These are phyloP conservation scores for Telopea speciosissima DNA, from an alignment of 177 flowering plant species.

Conservation along the genomic window DNA sequence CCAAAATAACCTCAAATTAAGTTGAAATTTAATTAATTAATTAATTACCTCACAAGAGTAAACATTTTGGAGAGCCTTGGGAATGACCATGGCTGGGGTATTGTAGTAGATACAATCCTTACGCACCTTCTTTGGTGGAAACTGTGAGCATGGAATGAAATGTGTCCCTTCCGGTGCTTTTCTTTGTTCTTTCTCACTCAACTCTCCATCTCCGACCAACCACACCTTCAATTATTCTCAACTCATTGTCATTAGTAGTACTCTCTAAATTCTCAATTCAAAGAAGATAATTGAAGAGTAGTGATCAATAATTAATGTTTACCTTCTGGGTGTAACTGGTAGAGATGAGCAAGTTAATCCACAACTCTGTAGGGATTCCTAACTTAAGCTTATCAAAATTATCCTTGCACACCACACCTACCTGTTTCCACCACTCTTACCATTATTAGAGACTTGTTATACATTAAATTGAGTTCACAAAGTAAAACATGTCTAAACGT, in stretches of 20 bases:
- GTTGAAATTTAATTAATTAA: no score
- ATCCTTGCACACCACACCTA: conserved; percentile 19
- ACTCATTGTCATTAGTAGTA: no score
- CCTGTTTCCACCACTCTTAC: conserved; percentile 18
- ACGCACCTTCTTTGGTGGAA: conserved; percentile 50
- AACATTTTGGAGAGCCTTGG: conserved; percentile 19
- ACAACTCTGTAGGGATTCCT: conserved; percentile 1
- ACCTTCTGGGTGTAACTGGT: conserved; percentile 25
- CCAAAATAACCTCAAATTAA: no score
- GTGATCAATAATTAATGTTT: background rate
- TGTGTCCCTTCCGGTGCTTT: conserved; percentile 56
- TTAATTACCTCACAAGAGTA: conserved; percentile 27
- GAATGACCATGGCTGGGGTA: conserved; percentile 45
- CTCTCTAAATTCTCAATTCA: no score
- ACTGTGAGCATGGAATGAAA: conserved; percentile 65
- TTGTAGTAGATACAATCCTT: conserved; percentile 50
- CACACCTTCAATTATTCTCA: conserved; percentile 47
- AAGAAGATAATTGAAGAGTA: no score
- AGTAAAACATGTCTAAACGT: no score
- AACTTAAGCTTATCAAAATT: conserved; percentile 38
- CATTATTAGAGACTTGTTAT: background rate
- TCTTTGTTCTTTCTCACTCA: conserved; percentile 40
- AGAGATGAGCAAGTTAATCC: conserved; percentile 23
- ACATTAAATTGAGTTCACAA: no score
- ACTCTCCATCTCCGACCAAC: conserved; percentile 56